Conservation (phyloP, 2,329 filamentous ascomycete species). For the Sporothrix brunneoviolacea region DNA sequence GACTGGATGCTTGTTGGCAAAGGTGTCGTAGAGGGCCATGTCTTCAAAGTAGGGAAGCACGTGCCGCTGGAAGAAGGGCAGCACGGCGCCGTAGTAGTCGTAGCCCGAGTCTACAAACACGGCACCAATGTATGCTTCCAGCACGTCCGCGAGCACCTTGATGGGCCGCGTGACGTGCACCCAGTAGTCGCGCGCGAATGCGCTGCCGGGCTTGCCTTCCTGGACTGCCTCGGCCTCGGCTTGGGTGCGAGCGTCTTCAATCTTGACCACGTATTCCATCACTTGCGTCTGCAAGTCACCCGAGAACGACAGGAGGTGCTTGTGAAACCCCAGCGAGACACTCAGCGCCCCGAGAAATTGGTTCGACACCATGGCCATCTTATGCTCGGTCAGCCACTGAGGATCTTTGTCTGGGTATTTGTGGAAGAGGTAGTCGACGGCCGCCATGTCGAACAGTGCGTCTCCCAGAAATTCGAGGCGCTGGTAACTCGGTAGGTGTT, state of each 20-base stretch:
- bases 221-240: slow-evolving; percentile 30
- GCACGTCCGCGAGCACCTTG: slow-evolving; percentile 73
- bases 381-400: slow-evolving; percentile 97
- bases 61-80: slow-evolving; percentile 68
- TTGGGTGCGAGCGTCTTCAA: slow-evolving; percentile 36
- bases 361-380: slow-evolving; percentile 99
- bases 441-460: slow-evolving; percentile 77
- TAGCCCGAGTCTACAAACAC: slow-evolving; percentile 86
- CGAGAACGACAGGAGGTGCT: slow-evolving; percentile 56
- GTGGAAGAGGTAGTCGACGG: slow-evolving; percentile 75
- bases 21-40: slow-evolving; percentile 81
- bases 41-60: slow-evolving; percentile 75
- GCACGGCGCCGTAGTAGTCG: slow-evolving; percentile 67
- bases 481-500: slow-evolving; percentile 81
- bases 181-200: slow-evolving; percentile 63
- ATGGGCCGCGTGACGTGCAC: slow-evolving; percentile 55
- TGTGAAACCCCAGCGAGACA: slow-evolving; percentile 71
- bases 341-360: slow-evolving; percentile 82
- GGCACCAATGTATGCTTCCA: slow-evolving; percentile 85
- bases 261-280: slow-evolving; percentile 48
- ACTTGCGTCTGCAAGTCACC: slow-evolving; percentile 39
- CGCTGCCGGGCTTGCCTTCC: slow-evolving; percentile 27
- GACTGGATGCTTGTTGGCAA: slow-evolving; percentile 78
- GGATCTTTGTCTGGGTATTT: slow-evolving; percentile 73
- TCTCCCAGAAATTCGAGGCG: slow-evolving; percentile 90